Evolutionary conservation across 768 basidiomycete genomes (phyloP).

Genomic region (Krasilnikovozyma curviuscula): DNA sequence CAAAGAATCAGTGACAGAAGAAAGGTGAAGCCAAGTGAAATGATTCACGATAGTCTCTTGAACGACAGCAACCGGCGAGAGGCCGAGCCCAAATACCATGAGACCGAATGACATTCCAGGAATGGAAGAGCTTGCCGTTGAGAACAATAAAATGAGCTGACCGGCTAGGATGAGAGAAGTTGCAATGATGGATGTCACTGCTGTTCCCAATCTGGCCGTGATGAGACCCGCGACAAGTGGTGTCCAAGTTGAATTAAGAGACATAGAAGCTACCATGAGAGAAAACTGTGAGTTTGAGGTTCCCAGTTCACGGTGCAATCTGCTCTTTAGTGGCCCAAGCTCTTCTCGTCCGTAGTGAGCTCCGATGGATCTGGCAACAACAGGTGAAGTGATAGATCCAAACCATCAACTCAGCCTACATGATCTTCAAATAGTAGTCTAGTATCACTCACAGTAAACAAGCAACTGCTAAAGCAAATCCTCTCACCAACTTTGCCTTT

Average conservation of each 20-base stretch:
- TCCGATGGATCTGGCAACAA: no score
- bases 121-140: constrained; percentile 43
- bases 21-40: background rate
- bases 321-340: constrained; percentile 29
- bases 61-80: constrained; percentile 60
- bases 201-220: constrained; percentile 48
- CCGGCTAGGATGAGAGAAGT: constrained; percentile 56
- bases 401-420: background rate
- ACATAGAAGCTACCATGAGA: constrained; percentile 54
- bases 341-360: no score
- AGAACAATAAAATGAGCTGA: constrained; percentile 45
- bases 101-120: constrained; percentile 53
- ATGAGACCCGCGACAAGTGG: constrained; percentile 54
- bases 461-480: constrained; percentile 8
- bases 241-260: constrained; percentile 56
- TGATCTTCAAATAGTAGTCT: background rate
- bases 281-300: constrained; percentile 61
- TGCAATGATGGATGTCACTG: constrained; percentile 48
- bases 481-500: no score
- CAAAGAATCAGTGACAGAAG: background rate
- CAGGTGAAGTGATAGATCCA: background rate
- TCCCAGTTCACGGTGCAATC: constrained; percentile 46
- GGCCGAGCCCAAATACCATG: constrained; percentile 59
- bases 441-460: constrained; percentile 2
- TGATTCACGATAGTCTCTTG: constrained; percentile 24